Evolutionary conservation across 768 basidiomycete genomes (phyloP), one percentile per base, ranked within the genome.

Genomic region (Hebeloma cylindrosporum): DNA sequence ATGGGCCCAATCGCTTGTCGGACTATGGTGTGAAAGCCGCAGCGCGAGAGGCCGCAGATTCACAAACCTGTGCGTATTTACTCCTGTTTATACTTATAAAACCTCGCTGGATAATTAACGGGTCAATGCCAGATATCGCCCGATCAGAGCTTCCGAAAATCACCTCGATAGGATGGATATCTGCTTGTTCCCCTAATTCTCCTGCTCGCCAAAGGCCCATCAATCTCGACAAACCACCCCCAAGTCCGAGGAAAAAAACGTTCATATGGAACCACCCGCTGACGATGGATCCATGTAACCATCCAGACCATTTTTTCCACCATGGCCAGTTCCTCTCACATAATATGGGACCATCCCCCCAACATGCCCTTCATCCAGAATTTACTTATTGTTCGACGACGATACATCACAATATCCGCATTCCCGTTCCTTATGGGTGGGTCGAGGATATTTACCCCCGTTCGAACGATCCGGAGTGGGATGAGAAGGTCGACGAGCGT

Each of bases 401-500:
- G 2, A 41, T 83, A 6, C 80, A 83, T 45, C 73, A 76, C 38
- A 75, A 83, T 49, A 78, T 85, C 33, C 74, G 74, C 23, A 66
- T 73, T 3, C 71, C 77, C 1, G 67, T 67, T 1, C 68, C 72
- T 0, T 76, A 77, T 37, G 69, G 63, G 11, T 82, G 76, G 76
- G 39, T 71, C 0, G 72, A 69, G 5, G 73, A 74, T 10, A 59
- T 71, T 4, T 56, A 57, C 7, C 64, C 70, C 5, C 65, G 66
- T 2, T 59, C 59, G 2, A 68, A 81, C 51, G 80, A 88, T 60
- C 75, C 82, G 7, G 71, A 70, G 0, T 92, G 83, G 78, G 76
- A 80, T 11, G 69, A 75, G 23, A 89, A 84, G 65, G 21, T 64
- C 1, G 76, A 85, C 57, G 78, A 83, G 47, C 66, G 77, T 3